These are phyloP conservation scores for Kuraishia hungarica DNA, from an alignment of 805 yeast genomes.

Conservation along the genomic window DNA sequence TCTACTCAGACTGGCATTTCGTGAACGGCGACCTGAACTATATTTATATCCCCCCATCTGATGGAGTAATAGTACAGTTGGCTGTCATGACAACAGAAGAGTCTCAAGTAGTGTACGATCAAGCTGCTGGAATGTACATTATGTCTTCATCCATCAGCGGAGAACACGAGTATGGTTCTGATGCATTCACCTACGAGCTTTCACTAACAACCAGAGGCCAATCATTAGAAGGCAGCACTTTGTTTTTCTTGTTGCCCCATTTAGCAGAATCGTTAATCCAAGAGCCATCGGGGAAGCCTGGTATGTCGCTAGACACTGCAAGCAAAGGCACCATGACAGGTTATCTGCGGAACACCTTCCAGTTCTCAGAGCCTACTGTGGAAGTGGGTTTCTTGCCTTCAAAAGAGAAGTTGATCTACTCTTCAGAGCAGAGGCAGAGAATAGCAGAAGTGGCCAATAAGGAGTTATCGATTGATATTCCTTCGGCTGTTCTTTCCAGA, in stretches of 20 bases:
- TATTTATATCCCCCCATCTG: slow-evolving; percentile 12
- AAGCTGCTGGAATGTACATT: slow-evolving; percentile 63
- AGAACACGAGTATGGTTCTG: slow-evolving; percentile 15
- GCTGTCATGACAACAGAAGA: slow-evolving; percentile 30
- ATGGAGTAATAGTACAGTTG: slow-evolving; percentile 37
- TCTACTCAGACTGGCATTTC: slow-evolving; percentile 14
- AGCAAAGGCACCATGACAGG: slow-evolving; percentile 44
- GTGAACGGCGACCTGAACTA: not conserved
- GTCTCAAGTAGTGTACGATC: slow-evolving; percentile 39
- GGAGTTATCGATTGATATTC: not conserved
- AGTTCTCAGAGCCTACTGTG: slow-evolving; percentile 29
- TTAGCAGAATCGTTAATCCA: slow-evolving; percentile 26
- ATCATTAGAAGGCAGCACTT: slow-evolving; percentile 34
- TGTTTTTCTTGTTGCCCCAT: slow-evolving; percentile 47
- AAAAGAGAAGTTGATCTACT: slow-evolving; percentile 6
- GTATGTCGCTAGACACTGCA: slow-evolving; percentile 33
- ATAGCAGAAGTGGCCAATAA: slow-evolving; percentile 22
- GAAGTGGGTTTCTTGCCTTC: slow-evolving; percentile 26
- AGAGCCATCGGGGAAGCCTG: slow-evolving; percentile 31
- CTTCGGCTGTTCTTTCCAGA: not conserved
- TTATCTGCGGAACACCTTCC: slow-evolving; percentile 29
- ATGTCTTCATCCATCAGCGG: slow-evolving; percentile 37
- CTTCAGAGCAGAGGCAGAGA: slow-evolving; percentile 11
- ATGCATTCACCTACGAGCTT: slow-evolving; percentile 28
- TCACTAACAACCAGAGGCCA: slow-evolving; percentile 38